Conservation (phyloP, 1,284 basidiomycete genomes). For the Psilocybe mexicana region DNA sequence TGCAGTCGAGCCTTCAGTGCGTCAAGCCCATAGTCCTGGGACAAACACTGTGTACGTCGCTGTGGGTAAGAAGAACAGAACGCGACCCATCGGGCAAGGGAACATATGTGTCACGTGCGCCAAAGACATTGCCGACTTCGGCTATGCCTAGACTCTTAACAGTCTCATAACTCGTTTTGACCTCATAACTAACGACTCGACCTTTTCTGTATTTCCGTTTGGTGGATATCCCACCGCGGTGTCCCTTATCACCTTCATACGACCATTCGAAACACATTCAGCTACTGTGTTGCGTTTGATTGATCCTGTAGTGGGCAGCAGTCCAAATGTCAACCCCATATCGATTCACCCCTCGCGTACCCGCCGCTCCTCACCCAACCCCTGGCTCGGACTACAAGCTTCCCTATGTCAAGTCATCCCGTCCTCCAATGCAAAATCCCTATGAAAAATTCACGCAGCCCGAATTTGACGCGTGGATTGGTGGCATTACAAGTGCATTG, state of each 20-base stretch:
- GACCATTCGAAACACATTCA: neutral
- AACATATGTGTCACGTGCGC: no score
- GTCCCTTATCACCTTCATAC: neutral
- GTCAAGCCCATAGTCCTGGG: neutral
- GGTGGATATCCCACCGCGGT: neutral
- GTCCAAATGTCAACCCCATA: constrained; percentile 15
- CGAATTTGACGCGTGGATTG: constrained; percentile 70
- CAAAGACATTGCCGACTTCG: no score
- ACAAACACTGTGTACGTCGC: no score
- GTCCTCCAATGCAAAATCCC: constrained; percentile 61
- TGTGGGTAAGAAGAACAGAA: no score
- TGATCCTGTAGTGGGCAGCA: neutral
- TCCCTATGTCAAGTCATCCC: constrained; percentile 17
- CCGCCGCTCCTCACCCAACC: constrained; percentile 27
- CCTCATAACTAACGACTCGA: no score
- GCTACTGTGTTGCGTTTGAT: neutral
- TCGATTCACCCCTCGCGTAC: constrained; percentile 25
- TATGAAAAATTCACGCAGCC: constrained; percentile 68
- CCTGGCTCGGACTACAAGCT: constrained; percentile 17
- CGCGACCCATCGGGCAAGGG: no score
- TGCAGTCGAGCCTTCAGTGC: neutral
- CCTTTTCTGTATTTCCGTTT: no score
- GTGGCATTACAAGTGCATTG: constrained; percentile 56
- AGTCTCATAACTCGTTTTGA: no score
- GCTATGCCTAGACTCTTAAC: no score